Evolutionary conservation across 2,329 filamentous ascomycete species (phyloP).

Genomic region (Arthrobotrys megalospora): DNA sequence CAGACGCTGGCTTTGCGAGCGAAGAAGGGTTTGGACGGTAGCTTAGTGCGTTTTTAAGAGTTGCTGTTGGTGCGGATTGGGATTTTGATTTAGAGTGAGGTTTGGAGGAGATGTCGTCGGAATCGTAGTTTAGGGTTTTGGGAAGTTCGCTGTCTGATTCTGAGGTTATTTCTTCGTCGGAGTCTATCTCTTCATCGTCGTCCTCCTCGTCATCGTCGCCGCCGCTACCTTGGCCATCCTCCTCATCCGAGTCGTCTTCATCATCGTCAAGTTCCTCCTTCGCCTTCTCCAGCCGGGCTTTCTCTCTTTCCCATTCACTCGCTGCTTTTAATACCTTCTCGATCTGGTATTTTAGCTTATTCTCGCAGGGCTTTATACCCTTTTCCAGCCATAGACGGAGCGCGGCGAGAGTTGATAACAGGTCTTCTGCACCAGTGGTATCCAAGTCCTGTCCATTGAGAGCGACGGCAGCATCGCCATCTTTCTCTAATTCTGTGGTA

Average conservation of each 20-base stretch:
- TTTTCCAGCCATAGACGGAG: slow-evolving; percentile 93
- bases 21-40: slow-evolving; percentile 75
- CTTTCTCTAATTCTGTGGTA: background rate
- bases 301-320: slow-evolving; percentile 77
- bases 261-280: slow-evolving; percentile 61
- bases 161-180: slow-evolving; percentile 56
- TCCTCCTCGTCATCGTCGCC: slow-evolving; percentile 50
- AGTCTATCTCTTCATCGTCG: slow-evolving; percentile 35
- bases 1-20: slow-evolving; percentile 65
- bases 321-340: slow-evolving; percentile 93
- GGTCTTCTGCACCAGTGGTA: slow-evolving; percentile 73
- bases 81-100: slow-evolving; percentile 61
- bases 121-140: slow-evolving; percentile 60
- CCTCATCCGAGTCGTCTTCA: slow-evolving; percentile 66
- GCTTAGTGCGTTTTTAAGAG: slow-evolving; percentile 73
- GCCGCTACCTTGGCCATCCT: slow-evolving; percentile 66
- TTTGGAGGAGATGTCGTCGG: slow-evolving; percentile 60
- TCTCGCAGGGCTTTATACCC: slow-evolving; percentile 89
- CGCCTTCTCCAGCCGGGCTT: slow-evolving; percentile 65
- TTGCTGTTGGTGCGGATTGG: slow-evolving; percentile 68
- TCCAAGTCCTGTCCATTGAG: slow-evolving; percentile 63
- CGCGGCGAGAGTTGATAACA: slow-evolving; percentile 89
- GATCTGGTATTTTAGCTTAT: slow-evolving; percentile 92
- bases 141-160: slow-evolving; percentile 50
- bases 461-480: slow-evolving; percentile 66